Evolutionary conservation across 2,329 filamentous ascomycete genomes (phyloP).

Genomic region (Aspergillus sclerotialis): DNA sequence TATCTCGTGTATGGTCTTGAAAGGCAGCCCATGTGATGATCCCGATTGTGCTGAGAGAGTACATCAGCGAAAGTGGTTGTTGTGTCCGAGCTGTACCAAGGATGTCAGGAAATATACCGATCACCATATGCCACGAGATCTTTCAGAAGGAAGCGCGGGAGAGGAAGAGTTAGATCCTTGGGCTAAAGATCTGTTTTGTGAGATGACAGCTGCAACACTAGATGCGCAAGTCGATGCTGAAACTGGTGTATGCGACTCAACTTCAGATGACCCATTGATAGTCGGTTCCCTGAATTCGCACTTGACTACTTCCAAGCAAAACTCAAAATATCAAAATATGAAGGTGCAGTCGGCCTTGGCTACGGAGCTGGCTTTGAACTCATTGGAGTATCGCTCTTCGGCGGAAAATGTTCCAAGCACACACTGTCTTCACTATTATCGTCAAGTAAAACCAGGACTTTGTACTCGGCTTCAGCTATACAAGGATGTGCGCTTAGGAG

Average conservation of each 20-base stretch:
- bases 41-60: not conserved
- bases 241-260: constrained; percentile 5
- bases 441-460: constrained; percentile 11
- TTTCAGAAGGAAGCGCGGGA: not conserved
- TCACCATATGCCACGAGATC: no score
- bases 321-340: not conserved
- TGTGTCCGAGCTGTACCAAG: no score
- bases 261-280: constrained; percentile 7
- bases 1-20: not conserved
- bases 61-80: no score
- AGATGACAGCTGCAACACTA: constrained; percentile 2
- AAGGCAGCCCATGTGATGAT: constrained; percentile 2
- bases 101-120: not conserved
- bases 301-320: not conserved
- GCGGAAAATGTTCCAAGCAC: not conserved
- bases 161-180: not conserved
- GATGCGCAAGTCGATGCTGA: constrained; percentile 1
- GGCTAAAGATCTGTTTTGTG: constrained; percentile 2
- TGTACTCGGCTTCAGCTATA: constrained; percentile 17
- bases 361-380: no score
- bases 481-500: constrained; percentile 19
- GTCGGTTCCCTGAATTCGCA: constrained; percentile 3
- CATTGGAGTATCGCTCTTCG: no score
- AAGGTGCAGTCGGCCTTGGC: not conserved
- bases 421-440: constrained; percentile 6